phyloP scores from a whole-genome alignment of 495 filamentous ascomycete genomes.

The Penicillium odoratum region DNA sequence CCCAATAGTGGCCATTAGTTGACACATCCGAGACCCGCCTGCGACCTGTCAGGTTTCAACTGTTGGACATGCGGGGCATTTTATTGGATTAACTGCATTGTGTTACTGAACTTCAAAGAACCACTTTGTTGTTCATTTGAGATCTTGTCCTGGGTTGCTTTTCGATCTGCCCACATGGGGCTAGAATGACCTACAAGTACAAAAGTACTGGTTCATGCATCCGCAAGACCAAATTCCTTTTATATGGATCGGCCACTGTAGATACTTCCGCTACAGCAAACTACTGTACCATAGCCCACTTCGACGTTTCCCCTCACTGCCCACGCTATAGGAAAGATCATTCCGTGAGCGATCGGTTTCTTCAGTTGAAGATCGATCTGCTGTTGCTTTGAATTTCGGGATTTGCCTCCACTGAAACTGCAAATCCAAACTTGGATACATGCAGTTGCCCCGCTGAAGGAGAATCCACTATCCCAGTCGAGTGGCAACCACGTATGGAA shows the following conservation, averaged over 20 bases:
- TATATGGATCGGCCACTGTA: slow-evolving; percentile 11
- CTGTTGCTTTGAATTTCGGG: neutral
- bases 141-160: neutral
- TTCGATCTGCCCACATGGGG: slow-evolving; percentile 7
- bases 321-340: slow-evolving; percentile 3
- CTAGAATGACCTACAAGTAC: slow-evolving; percentile 12
- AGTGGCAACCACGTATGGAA: slow-evolving; percentile 11
- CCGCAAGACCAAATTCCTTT: slow-evolving; percentile 17
- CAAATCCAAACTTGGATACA: slow-evolving; percentile 3
- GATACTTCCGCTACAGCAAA: slow-evolving; percentile 16
- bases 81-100: neutral
- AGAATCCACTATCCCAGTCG: neutral
- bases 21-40: slow-evolving; percentile 19
- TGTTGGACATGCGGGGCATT: slow-evolving; percentile 15
- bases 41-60: slow-evolving; percentile 30
- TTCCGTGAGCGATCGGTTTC: slow-evolving; percentile 15
- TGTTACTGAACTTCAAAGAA: neutral
- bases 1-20: slow-evolving; percentile 22
- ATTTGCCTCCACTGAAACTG: neutral
- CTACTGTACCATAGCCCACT: slow-evolving; percentile 7
- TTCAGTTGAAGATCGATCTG: slow-evolving; percentile 17
- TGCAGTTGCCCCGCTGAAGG: slow-evolving; percentile 14
- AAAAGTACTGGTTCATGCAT: slow-evolving; percentile 29
- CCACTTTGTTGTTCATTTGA: neutral
- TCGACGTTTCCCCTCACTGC: neutral